Percentiles rank a stretch among this genome's conserved stretches.
phyloP scores from a whole-genome alignment of 345 rosid genomes.

The Salix purpurea region DNA sequence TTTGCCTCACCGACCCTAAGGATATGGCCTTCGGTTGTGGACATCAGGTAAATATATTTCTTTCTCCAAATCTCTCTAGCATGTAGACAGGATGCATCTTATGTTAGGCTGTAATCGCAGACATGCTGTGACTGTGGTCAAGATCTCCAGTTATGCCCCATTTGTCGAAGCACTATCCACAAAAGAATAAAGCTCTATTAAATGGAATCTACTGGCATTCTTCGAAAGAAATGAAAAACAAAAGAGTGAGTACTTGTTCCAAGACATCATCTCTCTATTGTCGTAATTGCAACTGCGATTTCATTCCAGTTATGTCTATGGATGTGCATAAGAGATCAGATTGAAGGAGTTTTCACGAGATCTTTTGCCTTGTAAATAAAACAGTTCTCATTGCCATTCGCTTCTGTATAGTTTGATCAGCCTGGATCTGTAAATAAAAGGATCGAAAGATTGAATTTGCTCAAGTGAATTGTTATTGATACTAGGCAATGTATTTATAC shows the following conservation, averaged over 20 bases:
- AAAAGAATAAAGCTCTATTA: constrained; percentile 28
- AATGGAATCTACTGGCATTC: background rate
- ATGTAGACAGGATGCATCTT: background rate
- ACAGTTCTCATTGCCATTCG: background rate
- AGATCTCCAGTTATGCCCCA: constrained; percentile 26
- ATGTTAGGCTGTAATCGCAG: constrained; percentile 8
- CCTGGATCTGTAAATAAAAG: too few relatives aligned
- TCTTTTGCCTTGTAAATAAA: constrained; percentile 1
- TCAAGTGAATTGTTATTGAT: too few relatives aligned
- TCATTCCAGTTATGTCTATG: background rate
- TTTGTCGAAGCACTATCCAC: constrained; percentile 22
- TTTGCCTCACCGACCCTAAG: constrained; percentile 24
- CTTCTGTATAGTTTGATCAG: background rate
- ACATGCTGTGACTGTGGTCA: constrained; percentile 34
- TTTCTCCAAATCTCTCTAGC: background rate
- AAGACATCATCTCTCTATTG: background rate
- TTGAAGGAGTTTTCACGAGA: background rate
- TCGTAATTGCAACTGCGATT: background rate
- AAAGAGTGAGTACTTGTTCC: background rate
- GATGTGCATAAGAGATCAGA: background rate
- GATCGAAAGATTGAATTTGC: too few relatives aligned
- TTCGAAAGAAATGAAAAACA: background rate
- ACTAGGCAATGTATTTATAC: too few relatives aligned
- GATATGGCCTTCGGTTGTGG: constrained; percentile 33
- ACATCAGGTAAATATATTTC: constrained; percentile 26